Base-by-base conservation (phyloP, 768 basidiomycete species). In the Termitomyces sp. region DNA sequence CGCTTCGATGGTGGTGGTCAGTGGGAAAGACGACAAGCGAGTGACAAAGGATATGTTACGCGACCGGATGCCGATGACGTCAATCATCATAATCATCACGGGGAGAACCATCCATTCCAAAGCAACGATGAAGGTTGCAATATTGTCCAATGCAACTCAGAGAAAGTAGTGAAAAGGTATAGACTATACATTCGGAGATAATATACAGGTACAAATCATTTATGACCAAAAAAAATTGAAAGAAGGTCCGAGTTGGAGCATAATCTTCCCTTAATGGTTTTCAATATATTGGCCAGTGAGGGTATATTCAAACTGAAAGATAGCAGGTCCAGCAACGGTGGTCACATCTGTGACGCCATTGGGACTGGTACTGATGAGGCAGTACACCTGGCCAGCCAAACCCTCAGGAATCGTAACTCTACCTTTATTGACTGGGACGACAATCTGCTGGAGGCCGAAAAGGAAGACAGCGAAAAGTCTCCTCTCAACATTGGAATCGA, bases 301-400 rank as follows among this genome's bases (percentile, higher is more conserved):
- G 14, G 44, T 49, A 40, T 41, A 49, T 21, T 60, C 27, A 19
- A 60, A 60, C 25, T 56, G 55, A 10, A 60, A 49, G 12, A 60
- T 17, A n/a, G 59, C 59, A 5, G 59, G 56, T 8, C 59, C 59
- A 1, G 60, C 60, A 8, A 61, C 60, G 7, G 60, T 61, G 12
- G 49, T 46, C 1, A 51, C 52, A 34, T 61, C 60, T 11, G 54
- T 61, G 42, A 55, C 57, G 12, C 50, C 54, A 21, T 51, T 44
- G 1, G 37, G 11, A 28, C 57, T 58, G 28, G 50, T 48, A 27
- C 49, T 58, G 35, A 61, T 52, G 21, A 61, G 48, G 37, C 19
- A 23, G 40, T 61, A 61, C 6, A 58, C 57, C 42, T 58, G 57
- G 14, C 60, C 60, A 30, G 50, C 45, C 43, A 61, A 42, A 1